Evolutionary conservation across 2,329 filamentous ascomycete species (phyloP).

Genomic region (Samsoniella hepiali): DNA sequence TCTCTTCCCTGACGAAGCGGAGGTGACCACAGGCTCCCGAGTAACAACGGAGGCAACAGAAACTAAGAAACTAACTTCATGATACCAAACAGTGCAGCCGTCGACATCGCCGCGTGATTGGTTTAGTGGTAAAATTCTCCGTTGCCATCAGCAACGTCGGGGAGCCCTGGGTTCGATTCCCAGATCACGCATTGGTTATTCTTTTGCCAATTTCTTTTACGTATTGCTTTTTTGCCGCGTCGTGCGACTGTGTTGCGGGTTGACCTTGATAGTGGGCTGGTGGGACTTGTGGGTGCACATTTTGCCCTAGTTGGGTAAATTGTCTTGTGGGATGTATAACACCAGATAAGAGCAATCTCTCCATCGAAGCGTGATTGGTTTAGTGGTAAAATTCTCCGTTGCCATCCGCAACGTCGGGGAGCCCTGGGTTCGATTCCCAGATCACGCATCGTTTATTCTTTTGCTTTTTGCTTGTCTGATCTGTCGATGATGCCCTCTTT

Average conservation of each 20-base stretch:
- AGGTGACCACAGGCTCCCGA: no score
- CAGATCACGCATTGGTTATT: constrained; percentile 22
- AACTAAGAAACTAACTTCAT: not conserved
- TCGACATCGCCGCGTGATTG: constrained; percentile 20
- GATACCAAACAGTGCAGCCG: not conserved
- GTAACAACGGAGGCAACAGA: not conserved
- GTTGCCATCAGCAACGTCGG: constrained; percentile 23
- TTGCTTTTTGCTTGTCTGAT: not conserved
- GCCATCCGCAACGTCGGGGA: constrained; percentile 24
- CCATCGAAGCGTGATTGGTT: constrained; percentile 24
- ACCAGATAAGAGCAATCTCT: not conserved
- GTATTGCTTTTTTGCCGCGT: not conserved
- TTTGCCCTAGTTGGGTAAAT: constrained; percentile 1
- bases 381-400: constrained; percentile 25
- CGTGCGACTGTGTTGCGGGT: not conserved
- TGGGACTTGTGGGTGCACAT: not conserved
- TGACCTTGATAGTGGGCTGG: not conserved
- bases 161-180: constrained; percentile 26
- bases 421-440: constrained; percentile 25
- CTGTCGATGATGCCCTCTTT: not conserved
- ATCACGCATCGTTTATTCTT: constrained; percentile 20
- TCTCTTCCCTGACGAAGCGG: no score
- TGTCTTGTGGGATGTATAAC: not conserved
- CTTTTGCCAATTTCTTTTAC: constrained; percentile 12
- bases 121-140: constrained; percentile 27